phyloP scores from a whole-genome alignment of 2,329 filamentous ascomycete genomes.

The Trichoderma koningiopsis region DNA sequence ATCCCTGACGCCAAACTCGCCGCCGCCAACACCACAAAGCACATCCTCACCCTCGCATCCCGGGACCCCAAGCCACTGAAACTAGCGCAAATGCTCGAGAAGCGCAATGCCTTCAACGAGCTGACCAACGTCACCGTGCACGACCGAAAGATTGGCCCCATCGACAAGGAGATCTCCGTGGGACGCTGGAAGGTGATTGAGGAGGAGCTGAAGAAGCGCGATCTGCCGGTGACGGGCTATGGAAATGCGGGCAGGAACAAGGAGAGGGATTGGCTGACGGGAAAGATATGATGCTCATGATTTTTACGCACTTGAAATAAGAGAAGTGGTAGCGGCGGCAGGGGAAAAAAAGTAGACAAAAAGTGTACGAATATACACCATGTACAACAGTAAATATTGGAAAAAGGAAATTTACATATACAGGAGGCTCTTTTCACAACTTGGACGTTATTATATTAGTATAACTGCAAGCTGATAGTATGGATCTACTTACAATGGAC shows the following conservation, averaged over 20 bases:
- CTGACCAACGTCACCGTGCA: conserved; percentile 73
- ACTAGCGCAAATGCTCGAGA: conserved; percentile 62
- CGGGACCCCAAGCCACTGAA: conserved; percentile 60
- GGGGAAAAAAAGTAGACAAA: background rate
- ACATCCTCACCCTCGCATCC: conserved; percentile 57
- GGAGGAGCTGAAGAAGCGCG: conserved; percentile 64
- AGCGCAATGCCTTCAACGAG: conserved; percentile 47
- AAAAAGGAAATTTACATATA: background rate
- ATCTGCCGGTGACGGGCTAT: conserved; percentile 59
- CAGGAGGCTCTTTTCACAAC: background rate
- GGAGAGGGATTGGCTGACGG: conserved; percentile 48
- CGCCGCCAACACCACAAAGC: conserved; percentile 54
- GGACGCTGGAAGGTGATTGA: conserved; percentile 82
- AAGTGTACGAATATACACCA: conserved; percentile 15
- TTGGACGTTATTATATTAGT: too few species aligned
- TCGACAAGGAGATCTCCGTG: conserved; percentile 70
- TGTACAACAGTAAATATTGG: conserved; percentile 22
- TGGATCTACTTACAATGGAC: background rate
- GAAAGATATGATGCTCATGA: conserved; percentile 34
- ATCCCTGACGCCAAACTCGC: conserved; percentile 71
- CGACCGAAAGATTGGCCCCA: conserved; percentile 64
- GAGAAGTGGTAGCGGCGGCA: background rate
- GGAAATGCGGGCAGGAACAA: conserved; percentile 43
- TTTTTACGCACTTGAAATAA: background rate
- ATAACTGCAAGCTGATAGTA: background rate